These are phyloP conservation scores for Cercophora newfieldiana DNA, from an alignment of 495 filamentous ascomycete species.

Conservation along the genomic window DNA sequence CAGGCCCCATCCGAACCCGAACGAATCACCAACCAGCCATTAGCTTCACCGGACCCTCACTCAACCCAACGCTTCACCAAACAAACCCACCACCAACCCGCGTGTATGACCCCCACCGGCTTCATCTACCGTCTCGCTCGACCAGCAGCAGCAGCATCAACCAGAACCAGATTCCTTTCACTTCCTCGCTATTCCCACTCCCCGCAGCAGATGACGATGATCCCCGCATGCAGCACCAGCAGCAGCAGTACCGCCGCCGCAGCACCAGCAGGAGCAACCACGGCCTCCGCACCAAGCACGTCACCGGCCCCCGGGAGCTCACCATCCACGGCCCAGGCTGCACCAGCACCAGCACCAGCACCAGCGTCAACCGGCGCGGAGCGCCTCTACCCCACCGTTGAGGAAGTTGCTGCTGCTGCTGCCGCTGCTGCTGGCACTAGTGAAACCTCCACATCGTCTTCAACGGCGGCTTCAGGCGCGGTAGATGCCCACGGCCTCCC, in stretches of 20 bases:
- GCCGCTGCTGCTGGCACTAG: not conserved
- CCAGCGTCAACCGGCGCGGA: not conserved
- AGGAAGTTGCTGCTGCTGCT: not conserved
- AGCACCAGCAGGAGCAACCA: not conserved
- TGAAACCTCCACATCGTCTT: conserved; percentile 1
- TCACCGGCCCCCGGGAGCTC: conserved; percentile 29
- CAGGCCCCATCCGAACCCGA: too few species aligned
- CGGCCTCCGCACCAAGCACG: conserved; percentile 32
- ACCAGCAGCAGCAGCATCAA: not conserved
- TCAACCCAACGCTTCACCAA: not conserved
- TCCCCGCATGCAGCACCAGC: not conserved
- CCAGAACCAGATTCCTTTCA: not conserved
- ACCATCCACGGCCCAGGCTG: conserved; percentile 19
- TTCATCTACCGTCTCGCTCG: not conserved
- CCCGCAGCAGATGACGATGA: not conserved
- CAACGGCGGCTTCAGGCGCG: too few species aligned
- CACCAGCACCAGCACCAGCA: not conserved
- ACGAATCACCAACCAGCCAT: not conserved
- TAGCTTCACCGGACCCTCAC: not conserved
- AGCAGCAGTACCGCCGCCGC: not conserved
- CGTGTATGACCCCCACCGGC: conserved; percentile 7
- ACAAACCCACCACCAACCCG: not conserved
- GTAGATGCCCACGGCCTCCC: conserved; percentile 4
- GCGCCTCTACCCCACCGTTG: not conserved
- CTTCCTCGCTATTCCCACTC: not conserved